A percentile compares a stretch with the other conserved stretches of the same genome.
These are phyloP conservation scores for Vitis amurensis DNA, from an alignment of 164 flowering plant genomes.

Conservation along the genomic window DNA sequence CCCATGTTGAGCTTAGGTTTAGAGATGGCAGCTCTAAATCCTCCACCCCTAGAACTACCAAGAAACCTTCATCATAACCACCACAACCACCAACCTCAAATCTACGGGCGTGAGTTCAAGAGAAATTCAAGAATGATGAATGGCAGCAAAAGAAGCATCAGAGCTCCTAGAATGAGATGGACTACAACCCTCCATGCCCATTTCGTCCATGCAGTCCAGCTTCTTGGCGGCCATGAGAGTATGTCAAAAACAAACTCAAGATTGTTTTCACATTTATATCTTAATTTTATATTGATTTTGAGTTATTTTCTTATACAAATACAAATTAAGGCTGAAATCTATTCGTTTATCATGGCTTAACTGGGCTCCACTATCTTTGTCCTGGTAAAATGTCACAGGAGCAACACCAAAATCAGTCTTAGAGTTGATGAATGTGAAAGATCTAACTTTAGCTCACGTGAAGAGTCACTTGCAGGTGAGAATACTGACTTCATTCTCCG, in stretches of 20 bases:
- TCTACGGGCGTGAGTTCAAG: conserved; percentile 60
- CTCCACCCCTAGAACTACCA: conserved; percentile 12
- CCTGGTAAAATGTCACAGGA: conserved; percentile 39
- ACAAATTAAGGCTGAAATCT: too few species aligned
- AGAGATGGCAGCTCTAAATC: conserved; percentile 27
- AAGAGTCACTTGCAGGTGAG: conserved; percentile 91
- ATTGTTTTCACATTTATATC: not conserved
- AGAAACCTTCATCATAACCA: conserved; percentile 24
- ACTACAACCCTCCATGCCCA: conserved; percentile 92
- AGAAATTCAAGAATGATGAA: conserved; percentile 42
- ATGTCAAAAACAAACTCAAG: conserved; percentile 14
- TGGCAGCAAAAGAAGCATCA: conserved; percentile 58
- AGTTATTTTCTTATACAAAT: not conserved
- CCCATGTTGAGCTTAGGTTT: conserved; percentile 66
- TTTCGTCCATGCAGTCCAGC: conserved; percentile 93
- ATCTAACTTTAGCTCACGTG: conserved; percentile 92
- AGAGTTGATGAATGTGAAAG: conserved; percentile 94
- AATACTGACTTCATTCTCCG: conserved; percentile 12
- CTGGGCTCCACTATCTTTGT: conserved; percentile 2
- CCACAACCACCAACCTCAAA: conserved; percentile 50
- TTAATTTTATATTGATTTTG: not conserved
- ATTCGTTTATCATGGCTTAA: not conserved
- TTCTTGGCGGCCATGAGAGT: conserved; percentile 99
- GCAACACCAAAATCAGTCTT: conserved; percentile 92
- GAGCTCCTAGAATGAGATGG: conserved; percentile 99